phyloP scores from a whole-genome alignment of 345 rosid genomes.

The Eutrema heterophyllum region DNA sequence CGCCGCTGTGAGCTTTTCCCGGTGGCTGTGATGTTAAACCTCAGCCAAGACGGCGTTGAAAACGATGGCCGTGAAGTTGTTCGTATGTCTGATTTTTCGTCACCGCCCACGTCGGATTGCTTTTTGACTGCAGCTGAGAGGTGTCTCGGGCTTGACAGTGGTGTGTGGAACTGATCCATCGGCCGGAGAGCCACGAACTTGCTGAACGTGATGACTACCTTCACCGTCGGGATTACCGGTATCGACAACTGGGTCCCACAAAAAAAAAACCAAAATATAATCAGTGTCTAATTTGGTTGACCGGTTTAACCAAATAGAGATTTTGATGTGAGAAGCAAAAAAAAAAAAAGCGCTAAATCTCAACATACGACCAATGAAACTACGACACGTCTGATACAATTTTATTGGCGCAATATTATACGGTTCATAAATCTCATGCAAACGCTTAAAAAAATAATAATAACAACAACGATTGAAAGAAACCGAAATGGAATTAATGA shows the following conservation, averaged over 20 bases:
- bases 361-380: not conserved
- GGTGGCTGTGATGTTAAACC: constrained; percentile 32
- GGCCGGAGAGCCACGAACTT: constrained; percentile 73
- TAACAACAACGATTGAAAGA: no score
- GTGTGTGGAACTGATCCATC: constrained; percentile 75
- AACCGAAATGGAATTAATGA: not conserved
- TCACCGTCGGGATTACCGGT: constrained; percentile 94
- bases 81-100: constrained; percentile 34
- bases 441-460: not conserved
- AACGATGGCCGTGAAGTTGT: constrained; percentile 26
- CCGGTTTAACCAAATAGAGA: not conserved
- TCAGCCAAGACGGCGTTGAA: constrained; percentile 47
- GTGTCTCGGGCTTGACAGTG: constrained; percentile 70
- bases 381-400: not conserved
- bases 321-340: no score
- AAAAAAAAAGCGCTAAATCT: not conserved
- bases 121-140: constrained; percentile 28
- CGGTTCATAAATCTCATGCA: constrained; percentile 3
- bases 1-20: constrained; percentile 40
- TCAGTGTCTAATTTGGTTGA: not conserved
- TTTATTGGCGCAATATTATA: not conserved
- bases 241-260: constrained; percentile 59
- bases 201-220: constrained; percentile 83
- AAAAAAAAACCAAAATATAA: not conserved
- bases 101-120: constrained; percentile 36